Conservation (phyloP, 768 basidiomycete species). For the Suillus lakei region DNA sequence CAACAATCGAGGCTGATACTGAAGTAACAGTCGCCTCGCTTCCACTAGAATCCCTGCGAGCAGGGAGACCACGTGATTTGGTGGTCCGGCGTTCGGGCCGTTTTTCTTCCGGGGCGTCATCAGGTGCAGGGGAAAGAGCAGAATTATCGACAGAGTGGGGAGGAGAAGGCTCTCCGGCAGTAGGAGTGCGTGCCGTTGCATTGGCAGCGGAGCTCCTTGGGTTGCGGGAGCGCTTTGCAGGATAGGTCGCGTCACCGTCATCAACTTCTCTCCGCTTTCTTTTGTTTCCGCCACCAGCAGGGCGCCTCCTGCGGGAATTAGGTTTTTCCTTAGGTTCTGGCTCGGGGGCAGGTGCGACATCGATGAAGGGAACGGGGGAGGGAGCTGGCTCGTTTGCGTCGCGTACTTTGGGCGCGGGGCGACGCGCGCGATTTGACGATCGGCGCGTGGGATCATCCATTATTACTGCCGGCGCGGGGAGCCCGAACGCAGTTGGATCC, state of each 20-base stretch:
- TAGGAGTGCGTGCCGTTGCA: constrained; percentile 27
- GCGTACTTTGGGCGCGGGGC: constrained; percentile 53
- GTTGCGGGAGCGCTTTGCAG: constrained; percentile 67
- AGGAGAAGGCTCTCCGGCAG: constrained; percentile 48
- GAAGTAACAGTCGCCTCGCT: constrained; percentile 52
- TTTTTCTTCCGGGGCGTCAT: constrained; percentile 40
- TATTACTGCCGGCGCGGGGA: constrained; percentile 50
- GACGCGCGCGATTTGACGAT: constrained; percentile 50
- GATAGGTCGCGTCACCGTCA: constrained; percentile 69
- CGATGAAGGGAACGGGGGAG: constrained; percentile 19
- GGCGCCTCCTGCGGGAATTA: constrained; percentile 55
- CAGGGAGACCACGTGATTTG: constrained; percentile 45
- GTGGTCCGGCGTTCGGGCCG: constrained; percentile 51
- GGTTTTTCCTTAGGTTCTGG: constrained; percentile 46
- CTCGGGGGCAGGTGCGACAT: constrained; percentile 35
- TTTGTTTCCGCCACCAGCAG: constrained; percentile 49
- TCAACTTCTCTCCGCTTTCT: constrained; percentile 64
- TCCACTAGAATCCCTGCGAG: constrained; percentile 54
- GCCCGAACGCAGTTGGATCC: constrained; percentile 59
- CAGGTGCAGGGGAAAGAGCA: constrained; percentile 25
- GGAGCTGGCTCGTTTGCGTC: constrained; percentile 48
- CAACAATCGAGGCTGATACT: constrained; percentile 37
- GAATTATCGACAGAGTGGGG: constrained; percentile 36
- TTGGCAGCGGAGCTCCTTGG: constrained; percentile 43
- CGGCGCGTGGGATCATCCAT: constrained; percentile 49